Evolutionary conservation across 139 green algal species (phyloP), one percentile per base, ranked within the genome.

Genomic region (Raphidocelis subcapitata): DNA sequence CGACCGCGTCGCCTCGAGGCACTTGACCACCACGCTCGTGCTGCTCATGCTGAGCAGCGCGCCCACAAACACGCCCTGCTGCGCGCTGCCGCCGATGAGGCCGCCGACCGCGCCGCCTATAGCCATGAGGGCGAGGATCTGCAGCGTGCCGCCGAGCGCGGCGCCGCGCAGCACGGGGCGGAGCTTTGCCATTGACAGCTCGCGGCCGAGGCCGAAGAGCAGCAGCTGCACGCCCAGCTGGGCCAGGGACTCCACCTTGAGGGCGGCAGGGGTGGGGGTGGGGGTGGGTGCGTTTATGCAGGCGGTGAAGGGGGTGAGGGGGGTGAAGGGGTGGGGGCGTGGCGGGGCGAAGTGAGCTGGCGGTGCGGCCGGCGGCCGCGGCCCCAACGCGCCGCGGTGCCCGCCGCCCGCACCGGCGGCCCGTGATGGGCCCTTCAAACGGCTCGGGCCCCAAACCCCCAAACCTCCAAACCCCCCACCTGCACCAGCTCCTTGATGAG

Each of bases 211-310:
- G 0, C 85, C 85, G 79, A 99, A 99, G 33, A 99, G 87, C 79
- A 99, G 83, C 70, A 99, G 89, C 79, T 95, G 85, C 61, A 99
- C 93, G 2, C 95, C 95, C 55, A 99, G 83, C 84, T 99, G 95
- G 24, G 95, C 91, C 35, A 99, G 67, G 2, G 90, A 95, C 82
- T 99, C 92, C 10, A 98, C 89, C 77, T 97, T 89, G 16, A 95
- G 36, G 21, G 90, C 15, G 65, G 21, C n/a, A 26, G 47, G 14
- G n/a, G 47, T 37, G 35, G 55, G 32, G 52, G 37, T 33, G 31
- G 8, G 31, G 5, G 10, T 49, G 3, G 51, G n/a, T 37, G 3
- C 4, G 8, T 41, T 49, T 23, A 23, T 33, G 35, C 14, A 62
- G 31, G 14, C 29, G 67, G 54, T 56, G 35, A 24, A 47, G 23